phyloP scores from a whole-genome alignment of 805 yeast species.

The Hagleromyces aurorensis region DNA sequence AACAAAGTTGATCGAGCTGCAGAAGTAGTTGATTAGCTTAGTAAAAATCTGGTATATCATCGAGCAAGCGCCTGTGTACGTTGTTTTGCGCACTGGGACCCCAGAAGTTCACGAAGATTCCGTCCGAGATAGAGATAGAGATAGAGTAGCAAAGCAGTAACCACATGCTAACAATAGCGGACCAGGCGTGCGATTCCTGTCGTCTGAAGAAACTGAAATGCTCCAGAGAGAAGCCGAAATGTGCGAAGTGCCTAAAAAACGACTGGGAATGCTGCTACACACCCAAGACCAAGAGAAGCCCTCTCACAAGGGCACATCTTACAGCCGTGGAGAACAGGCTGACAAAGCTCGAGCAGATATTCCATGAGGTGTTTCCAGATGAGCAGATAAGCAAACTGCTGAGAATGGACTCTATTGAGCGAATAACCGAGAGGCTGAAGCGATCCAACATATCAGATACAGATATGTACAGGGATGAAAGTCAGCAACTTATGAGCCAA shows the following conservation, averaged over 20 bases:
- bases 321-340: conserved; percentile 64
- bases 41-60: too few relatives aligned
- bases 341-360: conserved; percentile 37
- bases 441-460: conserved; percentile 4
- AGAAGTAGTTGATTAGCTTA: too few relatives aligned
- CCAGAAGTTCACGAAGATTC: too few relatives aligned
- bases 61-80: too few relatives aligned
- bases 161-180: too few relatives aligned
- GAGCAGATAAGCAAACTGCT: conserved; percentile 37
- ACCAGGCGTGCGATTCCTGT: conserved; percentile 65
- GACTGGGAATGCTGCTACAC: conserved; percentile 71
- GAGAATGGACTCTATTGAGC: conserved; percentile 6
- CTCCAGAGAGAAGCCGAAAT: conserved; percentile 68
- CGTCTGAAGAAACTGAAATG: conserved; percentile 73
- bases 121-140: too few relatives aligned
- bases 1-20: too few relatives aligned
- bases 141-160: too few relatives aligned
- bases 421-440: conserved; percentile 5
- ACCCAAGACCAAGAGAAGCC: conserved; percentile 71
- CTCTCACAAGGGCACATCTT: conserved; percentile 71
- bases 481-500: too few relatives aligned
- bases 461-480: not conserved
- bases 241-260: conserved; percentile 66
- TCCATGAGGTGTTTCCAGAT: conserved; percentile 39
- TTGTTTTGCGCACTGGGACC: too few relatives aligned